Conservation (phyloP, 768 basidiomycete genomes). For the Chalciporus chontae region DNA sequence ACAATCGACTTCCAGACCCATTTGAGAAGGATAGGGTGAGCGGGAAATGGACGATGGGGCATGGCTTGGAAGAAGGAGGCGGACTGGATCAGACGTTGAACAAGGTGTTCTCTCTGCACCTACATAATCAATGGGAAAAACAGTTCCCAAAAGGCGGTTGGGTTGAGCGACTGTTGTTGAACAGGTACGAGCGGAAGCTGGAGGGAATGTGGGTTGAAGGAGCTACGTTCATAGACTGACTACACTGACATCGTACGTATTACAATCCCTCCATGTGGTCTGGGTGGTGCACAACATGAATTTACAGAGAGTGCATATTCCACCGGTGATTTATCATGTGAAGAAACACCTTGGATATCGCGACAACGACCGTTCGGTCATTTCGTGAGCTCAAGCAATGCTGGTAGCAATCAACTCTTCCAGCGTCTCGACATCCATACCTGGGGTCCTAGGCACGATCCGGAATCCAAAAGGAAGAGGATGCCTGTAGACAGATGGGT, state of each 20-base stretch:
- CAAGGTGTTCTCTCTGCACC: constrained; percentile 83
- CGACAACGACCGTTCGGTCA: no score
- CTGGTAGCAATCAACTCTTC: neutral
- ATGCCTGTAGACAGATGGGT: neutral
- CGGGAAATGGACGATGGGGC: constrained; percentile 66
- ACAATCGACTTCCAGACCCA: constrained; percentile 92
- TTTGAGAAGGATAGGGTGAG: constrained; percentile 56
- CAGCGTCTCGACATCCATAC: neutral
- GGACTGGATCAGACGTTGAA: constrained; percentile 56
- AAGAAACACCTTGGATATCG: no score
- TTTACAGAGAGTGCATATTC: no score
- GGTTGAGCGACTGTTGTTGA: constrained; percentile 78
- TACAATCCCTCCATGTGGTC: neutral
- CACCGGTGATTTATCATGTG: no score
- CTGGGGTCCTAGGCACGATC: neutral
- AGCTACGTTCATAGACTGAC: neutral
- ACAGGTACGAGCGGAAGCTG: constrained; percentile 49
- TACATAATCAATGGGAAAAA: constrained; percentile 97
- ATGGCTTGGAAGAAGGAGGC: constrained; percentile 58
- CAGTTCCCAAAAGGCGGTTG: constrained; percentile 78
- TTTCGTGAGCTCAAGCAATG: neutral
- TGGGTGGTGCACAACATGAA: neutral
- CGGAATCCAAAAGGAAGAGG: neutral
- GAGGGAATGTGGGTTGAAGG: neutral
- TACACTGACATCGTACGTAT: neutral